These are phyloP conservation scores for Guadua angustifolia DNA, from an alignment of 176 grass and related monocot species.

Conservation along the genomic window DNA sequence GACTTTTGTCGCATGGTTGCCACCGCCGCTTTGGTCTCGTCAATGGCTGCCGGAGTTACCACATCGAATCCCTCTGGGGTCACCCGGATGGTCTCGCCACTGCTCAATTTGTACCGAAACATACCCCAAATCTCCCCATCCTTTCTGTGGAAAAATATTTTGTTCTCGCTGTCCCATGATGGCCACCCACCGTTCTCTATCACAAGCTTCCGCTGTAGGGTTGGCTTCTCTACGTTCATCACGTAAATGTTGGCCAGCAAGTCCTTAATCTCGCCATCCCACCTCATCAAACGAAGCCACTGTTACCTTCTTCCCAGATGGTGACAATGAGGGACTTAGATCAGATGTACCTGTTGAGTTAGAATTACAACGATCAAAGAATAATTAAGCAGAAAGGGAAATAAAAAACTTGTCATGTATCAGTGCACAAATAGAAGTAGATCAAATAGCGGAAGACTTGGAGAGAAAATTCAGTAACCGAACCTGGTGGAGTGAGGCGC, in stretches of 20 bases:
- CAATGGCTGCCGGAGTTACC: slow-evolving; percentile 10
- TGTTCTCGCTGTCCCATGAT: slow-evolving; percentile 48
- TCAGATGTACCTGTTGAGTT: slow-evolving; percentile 22
- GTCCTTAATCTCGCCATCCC: slow-evolving; percentile 49
- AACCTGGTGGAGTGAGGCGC: slow-evolving; percentile 45
- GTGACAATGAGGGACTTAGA: slow-evolving; percentile 47
- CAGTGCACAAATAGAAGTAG: background rate
- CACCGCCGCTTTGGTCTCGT: slow-evolving; percentile 32
- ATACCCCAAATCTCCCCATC: background rate
- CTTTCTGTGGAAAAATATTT: slow-evolving; percentile 53
- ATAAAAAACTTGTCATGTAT: background rate
- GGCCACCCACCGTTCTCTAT: slow-evolving; percentile 46
- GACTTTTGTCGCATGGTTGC: slow-evolving; percentile 41
- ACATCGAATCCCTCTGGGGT: background rate
- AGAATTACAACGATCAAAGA: background rate
- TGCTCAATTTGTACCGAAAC: slow-evolving; percentile 15
- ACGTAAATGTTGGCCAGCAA: slow-evolving; percentile 49
- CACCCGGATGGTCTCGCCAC: background rate
- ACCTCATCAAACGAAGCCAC: slow-evolving; percentile 51
- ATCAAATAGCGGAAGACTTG: background rate
- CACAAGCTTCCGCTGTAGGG: background rate
- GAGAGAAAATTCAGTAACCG: background rate
- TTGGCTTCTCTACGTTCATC: slow-evolving; percentile 35
- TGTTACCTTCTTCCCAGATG: slow-evolving; percentile 44
- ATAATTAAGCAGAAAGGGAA: slow-evolving; percentile 13